Conservation (phyloP, 768 basidiomycete species). For the Phylloporus arenicola region DNA sequence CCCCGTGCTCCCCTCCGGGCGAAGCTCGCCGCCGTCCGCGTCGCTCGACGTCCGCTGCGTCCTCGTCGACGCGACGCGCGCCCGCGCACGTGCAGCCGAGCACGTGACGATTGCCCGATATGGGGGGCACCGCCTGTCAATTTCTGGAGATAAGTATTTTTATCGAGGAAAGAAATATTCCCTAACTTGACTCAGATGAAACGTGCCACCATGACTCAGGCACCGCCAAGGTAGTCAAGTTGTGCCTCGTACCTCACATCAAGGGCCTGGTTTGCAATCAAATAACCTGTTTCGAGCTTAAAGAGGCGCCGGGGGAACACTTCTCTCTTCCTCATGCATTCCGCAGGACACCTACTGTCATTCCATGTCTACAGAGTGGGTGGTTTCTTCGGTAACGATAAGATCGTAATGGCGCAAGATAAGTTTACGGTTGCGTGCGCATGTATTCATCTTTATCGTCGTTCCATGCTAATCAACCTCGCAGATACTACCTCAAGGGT, state of each 20-base stretch:
- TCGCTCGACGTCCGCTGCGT: too few species aligned
- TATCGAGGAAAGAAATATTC: background rate
- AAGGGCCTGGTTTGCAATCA: background rate
- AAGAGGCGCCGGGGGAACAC: background rate
- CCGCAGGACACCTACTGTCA: slow-evolving; percentile 7
- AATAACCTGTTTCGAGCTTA: background rate
- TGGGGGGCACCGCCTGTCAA: too few species aligned
- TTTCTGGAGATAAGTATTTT: too few species aligned
- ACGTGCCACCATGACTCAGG: background rate
- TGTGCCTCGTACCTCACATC: background rate
- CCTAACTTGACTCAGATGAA: background rate
- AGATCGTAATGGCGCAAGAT: slow-evolving; percentile 23
- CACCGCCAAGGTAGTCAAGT: background rate
- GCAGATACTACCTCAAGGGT: slow-evolving; percentile 22
- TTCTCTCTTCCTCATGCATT: background rate
- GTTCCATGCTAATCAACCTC: background rate
- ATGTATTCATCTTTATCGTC: background rate
- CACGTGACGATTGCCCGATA: too few species aligned
- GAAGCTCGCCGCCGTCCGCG: too few species aligned
- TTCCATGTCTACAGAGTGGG: slow-evolving; percentile 25
- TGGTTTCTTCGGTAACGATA: slow-evolving; percentile 22
- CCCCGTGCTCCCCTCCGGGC: too few species aligned
- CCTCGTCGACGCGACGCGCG: too few species aligned
- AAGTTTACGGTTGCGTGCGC: slow-evolving; percentile 18
- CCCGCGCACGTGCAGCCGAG: too few species aligned